phyloP scores from a whole-genome alignment of 164 flowering plant species.

The Paratinospora sagittata region DNA sequence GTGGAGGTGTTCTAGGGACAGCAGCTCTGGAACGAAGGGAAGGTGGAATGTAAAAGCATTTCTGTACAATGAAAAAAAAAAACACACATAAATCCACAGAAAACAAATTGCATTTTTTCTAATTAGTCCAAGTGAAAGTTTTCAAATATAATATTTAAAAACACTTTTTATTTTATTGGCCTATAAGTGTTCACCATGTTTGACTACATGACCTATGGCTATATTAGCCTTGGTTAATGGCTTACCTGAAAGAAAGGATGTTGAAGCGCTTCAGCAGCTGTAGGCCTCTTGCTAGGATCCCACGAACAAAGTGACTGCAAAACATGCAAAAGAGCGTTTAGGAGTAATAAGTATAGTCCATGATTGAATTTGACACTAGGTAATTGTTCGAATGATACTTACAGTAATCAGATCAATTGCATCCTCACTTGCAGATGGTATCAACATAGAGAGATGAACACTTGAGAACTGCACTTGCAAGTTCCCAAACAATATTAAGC shows the following conservation, averaged over 20 bases:
- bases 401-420: conserved; percentile 68
- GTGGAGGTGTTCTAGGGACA: conserved; percentile 66
- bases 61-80: too few species aligned
- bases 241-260: conserved; percentile 71
- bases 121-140: background rate
- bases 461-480: conserved; percentile 49
- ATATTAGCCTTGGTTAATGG: too few species aligned
- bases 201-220: background rate
- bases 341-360: background rate
- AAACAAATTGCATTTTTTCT: background rate
- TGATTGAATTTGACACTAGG: background rate
- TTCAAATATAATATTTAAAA: background rate
- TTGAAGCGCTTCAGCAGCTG: conserved; percentile 57
- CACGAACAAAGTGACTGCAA: conserved; percentile 54
- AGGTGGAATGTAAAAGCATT: conserved; percentile 89
- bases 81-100: too few species aligned
- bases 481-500: background rate
- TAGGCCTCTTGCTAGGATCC: conserved; percentile 60
- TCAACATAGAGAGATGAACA: conserved; percentile 52
- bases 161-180: background rate
- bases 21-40: conserved; percentile 63
- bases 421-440: conserved; percentile 68
- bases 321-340: background rate
- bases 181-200: background rate
- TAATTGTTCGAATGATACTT: conserved; percentile 16